A percentile compares a stretch with the other conserved stretches of the same genome.
Evolutionary conservation across 2,329 filamentous ascomycete species (phyloP).

Genomic region (Albophoma yamanashiensis): DNA sequence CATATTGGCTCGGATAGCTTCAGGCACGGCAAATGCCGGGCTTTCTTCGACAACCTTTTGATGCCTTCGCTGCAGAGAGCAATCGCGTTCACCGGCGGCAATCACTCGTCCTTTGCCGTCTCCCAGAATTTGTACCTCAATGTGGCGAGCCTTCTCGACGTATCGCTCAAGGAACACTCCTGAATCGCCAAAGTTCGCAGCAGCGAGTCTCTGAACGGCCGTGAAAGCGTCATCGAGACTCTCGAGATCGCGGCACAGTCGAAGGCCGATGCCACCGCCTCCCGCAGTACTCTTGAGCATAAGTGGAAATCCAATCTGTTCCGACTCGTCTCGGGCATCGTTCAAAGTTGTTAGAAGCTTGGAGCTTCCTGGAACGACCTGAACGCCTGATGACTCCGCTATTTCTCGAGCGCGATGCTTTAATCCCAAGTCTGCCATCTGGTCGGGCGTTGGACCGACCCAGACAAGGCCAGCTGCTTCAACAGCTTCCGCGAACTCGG

Average conservation of each 20-base stretch:
- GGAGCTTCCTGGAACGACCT: slow-evolving; percentile 22
- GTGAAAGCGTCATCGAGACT: slow-evolving; percentile 21
- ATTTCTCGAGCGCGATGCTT: slow-evolving; percentile 26
- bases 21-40: slow-evolving; percentile 22
- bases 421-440: slow-evolving; percentile 25
- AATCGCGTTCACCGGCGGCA: slow-evolving; percentile 35
- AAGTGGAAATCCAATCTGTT: slow-evolving; percentile 24
- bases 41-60: slow-evolving; percentile 42
- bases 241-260: slow-evolving; percentile 19
- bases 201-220: slow-evolving; percentile 25
- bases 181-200: slow-evolving; percentile 29
- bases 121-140: slow-evolving; percentile 40
- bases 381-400: slow-evolving; percentile 17
- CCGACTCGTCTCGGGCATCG: slow-evolving; percentile 16
- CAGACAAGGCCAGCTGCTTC: slow-evolving; percentile 44
- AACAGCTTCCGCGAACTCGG: slow-evolving; percentile 45
- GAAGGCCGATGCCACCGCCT: slow-evolving; percentile 33
- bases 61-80: slow-evolving; percentile 37
- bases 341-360: slow-evolving; percentile 13
- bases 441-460: slow-evolving; percentile 43
- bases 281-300: slow-evolving; percentile 39
- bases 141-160: slow-evolving; percentile 28
- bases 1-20: slow-evolving; percentile 21
- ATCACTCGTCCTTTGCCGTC: slow-evolving; percentile 29
- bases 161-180: slow-evolving; percentile 32